Evolutionary conservation across 306 rosid genomes (phyloP).

Genomic region (Acacia melanoxylon): DNA sequence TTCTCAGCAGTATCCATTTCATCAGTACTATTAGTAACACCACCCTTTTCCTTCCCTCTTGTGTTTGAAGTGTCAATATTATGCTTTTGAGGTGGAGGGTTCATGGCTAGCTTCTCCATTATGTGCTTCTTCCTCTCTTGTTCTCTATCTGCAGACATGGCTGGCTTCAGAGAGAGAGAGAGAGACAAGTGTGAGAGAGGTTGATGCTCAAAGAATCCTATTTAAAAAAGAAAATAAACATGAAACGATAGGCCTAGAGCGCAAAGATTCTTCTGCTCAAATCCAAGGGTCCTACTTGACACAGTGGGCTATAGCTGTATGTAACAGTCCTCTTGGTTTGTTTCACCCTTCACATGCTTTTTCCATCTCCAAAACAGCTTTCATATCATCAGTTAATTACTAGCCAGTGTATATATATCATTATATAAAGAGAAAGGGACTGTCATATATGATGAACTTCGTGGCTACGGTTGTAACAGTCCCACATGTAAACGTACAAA

Average conservation of each 20-base stretch:
- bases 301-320: background rate
- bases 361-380: background rate
- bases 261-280: too few relatives aligned
- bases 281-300: slow-evolving; percentile 36
- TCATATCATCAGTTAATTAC: background rate
- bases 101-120: too few relatives aligned
- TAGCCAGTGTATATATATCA: too few relatives aligned
- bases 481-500: background rate
- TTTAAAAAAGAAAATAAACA: slow-evolving; percentile 39
- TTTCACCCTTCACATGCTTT: background rate
- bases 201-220: slow-evolving; percentile 25
- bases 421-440: background rate
- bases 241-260: slow-evolving; percentile 17
- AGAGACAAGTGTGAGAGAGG: background rate
- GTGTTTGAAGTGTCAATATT: background rate
- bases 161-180: background rate
- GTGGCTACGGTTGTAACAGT: background rate
- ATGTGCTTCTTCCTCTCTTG: background rate
- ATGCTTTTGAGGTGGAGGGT: too few relatives aligned
- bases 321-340: background rate
- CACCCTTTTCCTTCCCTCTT: background rate
- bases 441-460: background rate
- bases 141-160: background rate
- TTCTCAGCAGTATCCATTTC: slow-evolving; percentile 20
- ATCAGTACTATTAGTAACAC: background rate